Evolutionary conservation across 345 rosid species (phyloP), one percentile per base, ranked within the genome.

Genomic region (Microcos paniculata): DNA sequence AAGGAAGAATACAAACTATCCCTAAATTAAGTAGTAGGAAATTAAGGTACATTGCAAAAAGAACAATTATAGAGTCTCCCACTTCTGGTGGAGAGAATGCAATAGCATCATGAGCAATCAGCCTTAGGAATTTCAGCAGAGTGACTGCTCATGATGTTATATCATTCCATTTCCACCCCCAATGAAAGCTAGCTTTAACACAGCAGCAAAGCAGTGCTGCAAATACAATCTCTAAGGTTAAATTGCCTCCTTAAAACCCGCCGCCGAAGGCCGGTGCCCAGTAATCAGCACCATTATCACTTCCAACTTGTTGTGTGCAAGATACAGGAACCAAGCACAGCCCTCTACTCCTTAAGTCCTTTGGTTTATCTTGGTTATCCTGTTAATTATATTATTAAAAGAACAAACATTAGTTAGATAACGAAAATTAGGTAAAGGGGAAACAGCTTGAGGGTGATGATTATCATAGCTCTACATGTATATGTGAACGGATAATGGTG

Each of bases 101-200:
- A 88, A 70, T 89, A 88, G 79, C 92, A 89, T 89, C 91, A 90
- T 86, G 91, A 90, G 90, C 94, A 86, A 87, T 85, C 89, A 88
- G 81, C 84, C 90, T 87, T 88, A 33, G 76, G 19, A 77, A 78
- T 72, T 71, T 55, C 53, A 84, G 92, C 92, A 90, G 97, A 87
- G 85, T 95, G 99, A 85, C 92, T 95, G 98, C 97, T 93, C 85
- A 84, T 95, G 98, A 95, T 93, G 94, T 91, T 95, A 91, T 95
- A 90, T 72, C 86, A 49, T 69, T 64, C 73, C 46, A 71, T 40
- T 58, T 58, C 23, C 43, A 21, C 56, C 45, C 52, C 21, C 21
- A 42, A 11, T 57, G 12, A 57, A 42, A 19, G 57, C 66, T 65
- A 1, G 21, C 38, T n/a, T 13, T 53, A 61, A 51, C 33, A 5